A percentile compares a stretch with the other conserved stretches of the same genome.
Evolutionary conservation across 108 stramenopile species (phyloP).

Genomic region (Skeletonema tropicum): DNA sequence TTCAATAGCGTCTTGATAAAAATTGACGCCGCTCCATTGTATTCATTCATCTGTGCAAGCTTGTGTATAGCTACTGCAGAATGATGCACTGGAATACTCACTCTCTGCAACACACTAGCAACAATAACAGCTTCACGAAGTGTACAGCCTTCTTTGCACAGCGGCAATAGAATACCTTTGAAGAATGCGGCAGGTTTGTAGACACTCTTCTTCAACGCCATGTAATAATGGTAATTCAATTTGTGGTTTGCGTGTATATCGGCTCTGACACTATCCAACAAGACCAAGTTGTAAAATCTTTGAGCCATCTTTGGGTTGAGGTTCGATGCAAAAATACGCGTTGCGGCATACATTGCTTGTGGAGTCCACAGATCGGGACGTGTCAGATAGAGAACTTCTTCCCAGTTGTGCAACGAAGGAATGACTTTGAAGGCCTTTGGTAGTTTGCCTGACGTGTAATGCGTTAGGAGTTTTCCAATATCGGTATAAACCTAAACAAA

Average conservation of each 20-base stretch:
- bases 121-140: constrained; percentile 97
- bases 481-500: constrained; percentile 82
- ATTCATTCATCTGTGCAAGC: constrained; percentile 87
- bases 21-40: constrained; percentile 93
- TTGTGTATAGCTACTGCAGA: constrained; percentile 98
- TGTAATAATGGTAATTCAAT: constrained; percentile 99
- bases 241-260: constrained; percentile 93
- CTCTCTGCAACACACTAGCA: constrained; percentile 90
- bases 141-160: constrained; percentile 92
- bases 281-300: constrained; percentile 95
- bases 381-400: constrained; percentile 96
- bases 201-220: constrained; percentile 91
- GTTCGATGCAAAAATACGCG: constrained; percentile 98
- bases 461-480: constrained; percentile 93
- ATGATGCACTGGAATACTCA: constrained; percentile 95
- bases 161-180: constrained; percentile 97
- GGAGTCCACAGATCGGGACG: constrained; percentile 97
- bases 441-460: constrained; percentile 96
- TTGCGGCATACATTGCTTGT: constrained; percentile 95
- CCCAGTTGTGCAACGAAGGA: constrained; percentile 96
- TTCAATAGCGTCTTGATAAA: constrained; percentile 92
- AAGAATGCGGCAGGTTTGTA: constrained; percentile 99
- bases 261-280: constrained; percentile 93
- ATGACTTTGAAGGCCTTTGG: constrained; percentile 99
- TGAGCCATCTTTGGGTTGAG: constrained; percentile 97